These are phyloP conservation scores for Pyrenophora graminea DNA, from an alignment of 2,329 filamentous ascomycete genomes.

Conservation along the genomic window DNA sequence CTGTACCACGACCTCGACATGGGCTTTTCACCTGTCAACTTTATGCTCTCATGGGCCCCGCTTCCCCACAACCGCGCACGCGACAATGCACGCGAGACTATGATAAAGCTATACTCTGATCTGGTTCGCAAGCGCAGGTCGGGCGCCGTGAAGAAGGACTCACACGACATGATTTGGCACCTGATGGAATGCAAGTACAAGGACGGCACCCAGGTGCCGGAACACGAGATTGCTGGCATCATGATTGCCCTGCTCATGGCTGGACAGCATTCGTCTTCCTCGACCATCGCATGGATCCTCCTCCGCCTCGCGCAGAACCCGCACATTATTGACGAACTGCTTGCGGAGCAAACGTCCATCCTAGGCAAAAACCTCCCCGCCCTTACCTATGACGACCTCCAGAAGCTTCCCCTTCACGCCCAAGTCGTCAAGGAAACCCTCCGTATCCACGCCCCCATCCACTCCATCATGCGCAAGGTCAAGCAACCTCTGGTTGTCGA, in stretches of 20 bases:
- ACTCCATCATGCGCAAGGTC: constrained; percentile 92
- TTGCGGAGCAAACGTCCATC: constrained; percentile 75
- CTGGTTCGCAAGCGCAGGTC: constrained; percentile 75
- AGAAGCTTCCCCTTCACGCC: constrained; percentile 78
- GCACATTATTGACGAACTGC: constrained; percentile 77
- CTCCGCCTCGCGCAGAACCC: constrained; percentile 78
- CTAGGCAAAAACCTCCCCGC: constrained; percentile 76
- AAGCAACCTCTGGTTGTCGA: constrained; percentile 84
- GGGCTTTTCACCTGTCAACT: constrained; percentile 88
- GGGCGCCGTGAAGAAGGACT: constrained; percentile 54
- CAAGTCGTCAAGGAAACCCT: constrained; percentile 91
- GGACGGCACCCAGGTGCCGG: constrained; percentile 75
- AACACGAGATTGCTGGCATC: constrained; percentile 86
- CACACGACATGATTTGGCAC: constrained; percentile 84
- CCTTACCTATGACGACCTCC: constrained; percentile 76
- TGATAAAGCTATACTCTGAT: constrained; percentile 80
- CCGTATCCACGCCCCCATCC: constrained; percentile 87
- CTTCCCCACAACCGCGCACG: constrained; percentile 86
- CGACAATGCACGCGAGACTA: constrained; percentile 77
- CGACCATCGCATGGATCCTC: constrained; percentile 83
- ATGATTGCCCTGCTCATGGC: constrained; percentile 95
- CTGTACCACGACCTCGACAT: constrained; percentile 89
- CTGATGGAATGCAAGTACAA: constrained; percentile 87
- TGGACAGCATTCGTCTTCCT: constrained; percentile 86
- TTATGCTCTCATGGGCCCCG: constrained; percentile 85